Base-by-base conservation (phyloP, 306 rosid species). In the Rosa chinensis region DNA sequence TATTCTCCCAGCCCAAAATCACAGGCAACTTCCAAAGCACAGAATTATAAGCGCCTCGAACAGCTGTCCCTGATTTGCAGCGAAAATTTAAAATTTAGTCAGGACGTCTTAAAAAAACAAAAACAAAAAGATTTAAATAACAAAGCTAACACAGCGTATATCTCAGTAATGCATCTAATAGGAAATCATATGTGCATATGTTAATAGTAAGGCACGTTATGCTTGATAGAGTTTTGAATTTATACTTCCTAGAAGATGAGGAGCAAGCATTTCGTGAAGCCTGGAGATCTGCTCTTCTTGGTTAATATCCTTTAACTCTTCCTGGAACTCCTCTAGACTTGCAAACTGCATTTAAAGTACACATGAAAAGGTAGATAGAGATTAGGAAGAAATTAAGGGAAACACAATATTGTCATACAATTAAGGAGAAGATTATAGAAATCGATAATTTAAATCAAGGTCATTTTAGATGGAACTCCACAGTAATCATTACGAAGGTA, bases 321-420 rank as follows among this genome's bases (percentile, higher is more conserved):
- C 98, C 85, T 95, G 99, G 78, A 95, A 95, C 87, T 95, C 99
- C 86, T 95, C 99, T 50, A 95, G 87, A 85, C 99, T 95, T 87
- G 88, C 93, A 77, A 95, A 95, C 98, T 95, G 88, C 78, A 87
- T 84, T 77, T 20, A 32, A 32, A 48, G 53, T 16, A 70, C 20
- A 78, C 32, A 71, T 49, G 78, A 50, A 49, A 32, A 64, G 14
- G 69, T 64, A 58, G 25, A 25, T 25, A 25, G 25, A 25, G 25
- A 25, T 25, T 25, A 25, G 25, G 25, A 25, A 25, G 25, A 25
- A 25, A 25, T 25, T 25, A 25, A 25, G 25, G 25, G 25, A 25
- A 25, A 25, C 25, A 25, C 25, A 25, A 25, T 25, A 25, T 25
- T 25, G 0, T 25, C 25, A 25, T 25, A 25, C 25, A 25, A 25